Percentiles rank a stretch among this genome's conserved stretches.
phyloP scores from a whole-genome alignment of 805 yeast species.

The Isabelozyma heimii region DNA sequence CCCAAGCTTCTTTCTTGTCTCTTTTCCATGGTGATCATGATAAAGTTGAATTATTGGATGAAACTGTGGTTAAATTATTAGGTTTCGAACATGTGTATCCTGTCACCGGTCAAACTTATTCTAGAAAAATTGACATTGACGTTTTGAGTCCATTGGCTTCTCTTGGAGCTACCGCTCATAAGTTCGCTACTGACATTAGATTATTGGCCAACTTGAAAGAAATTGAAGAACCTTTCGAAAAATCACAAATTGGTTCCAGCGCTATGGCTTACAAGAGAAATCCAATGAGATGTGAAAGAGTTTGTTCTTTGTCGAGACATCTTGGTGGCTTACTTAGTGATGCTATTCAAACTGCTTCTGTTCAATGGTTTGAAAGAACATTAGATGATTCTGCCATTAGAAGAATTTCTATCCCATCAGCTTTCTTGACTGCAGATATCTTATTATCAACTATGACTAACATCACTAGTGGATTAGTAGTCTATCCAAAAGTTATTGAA shows the following conservation, averaged over 20 bases:
- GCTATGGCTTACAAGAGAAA: slow-evolving; percentile 99
- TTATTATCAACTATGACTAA: slow-evolving; percentile 83
- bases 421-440: slow-evolving; percentile 94
- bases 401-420: slow-evolving; percentile 94
- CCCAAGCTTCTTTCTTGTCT: slow-evolving; percentile 94
- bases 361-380: slow-evolving; percentile 99
- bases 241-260: slow-evolving; percentile 95
- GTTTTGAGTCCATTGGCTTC: slow-evolving; percentile 89
- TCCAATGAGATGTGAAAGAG: slow-evolving; percentile 99
- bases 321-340: slow-evolving; percentile 88
- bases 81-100: slow-evolving; percentile 97
- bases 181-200: slow-evolving; percentile 96
- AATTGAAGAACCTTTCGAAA: slow-evolving; percentile 97
- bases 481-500: slow-evolving; percentile 97
- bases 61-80: slow-evolving; percentile 85
- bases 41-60: slow-evolving; percentile 89
- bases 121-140: slow-evolving; percentile 96
- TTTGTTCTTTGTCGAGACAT: slow-evolving; percentile 97
- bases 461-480: slow-evolving; percentile 93
- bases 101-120: slow-evolving; percentile 98
- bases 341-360: slow-evolving; percentile 94
- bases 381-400: slow-evolving; percentile 97
- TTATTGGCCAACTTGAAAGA: slow-evolving; percentile 95
- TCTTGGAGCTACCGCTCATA: slow-evolving; percentile 94
- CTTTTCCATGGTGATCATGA: slow-evolving; percentile 96